Conservation (phyloP, 2,329 filamentous ascomycete genomes). For the Ascochyta fabae region DNA sequence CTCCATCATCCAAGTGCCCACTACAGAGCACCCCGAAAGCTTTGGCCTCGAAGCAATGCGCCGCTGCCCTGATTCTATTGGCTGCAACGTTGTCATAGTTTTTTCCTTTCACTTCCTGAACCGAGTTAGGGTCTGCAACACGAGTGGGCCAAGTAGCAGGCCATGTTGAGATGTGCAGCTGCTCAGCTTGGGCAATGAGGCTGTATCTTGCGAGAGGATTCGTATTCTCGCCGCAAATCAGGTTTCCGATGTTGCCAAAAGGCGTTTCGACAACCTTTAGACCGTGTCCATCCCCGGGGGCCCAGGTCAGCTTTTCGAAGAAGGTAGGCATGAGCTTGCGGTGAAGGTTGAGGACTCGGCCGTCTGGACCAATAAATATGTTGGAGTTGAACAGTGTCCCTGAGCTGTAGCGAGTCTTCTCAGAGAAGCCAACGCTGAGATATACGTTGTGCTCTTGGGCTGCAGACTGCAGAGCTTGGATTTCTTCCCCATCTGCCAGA, state of each 20-base stretch:
- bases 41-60: slow-evolving; percentile 66
- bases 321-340: slow-evolving; percentile 64
- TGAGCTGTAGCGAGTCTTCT: slow-evolving; percentile 53
- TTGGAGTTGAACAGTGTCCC: slow-evolving; percentile 62
- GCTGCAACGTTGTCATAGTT: slow-evolving; percentile 63
- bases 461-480: slow-evolving; percentile 39
- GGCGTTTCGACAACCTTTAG: slow-evolving; percentile 55
- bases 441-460: slow-evolving; percentile 50
- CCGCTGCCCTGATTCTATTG: slow-evolving; percentile 60
- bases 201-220: slow-evolving; percentile 62
- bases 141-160: slow-evolving; percentile 62
- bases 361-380: slow-evolving; percentile 54
- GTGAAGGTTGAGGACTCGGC: slow-evolving; percentile 59
- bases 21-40: slow-evolving; percentile 62
- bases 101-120: slow-evolving; percentile 15
- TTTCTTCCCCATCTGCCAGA: slow-evolving; percentile 56
- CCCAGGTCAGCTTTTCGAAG: slow-evolving; percentile 64
- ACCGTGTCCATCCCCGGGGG: slow-evolving; percentile 59
- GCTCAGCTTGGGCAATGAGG: slow-evolving; percentile 62
- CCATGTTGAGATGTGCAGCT: slow-evolving; percentile 63
- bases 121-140: slow-evolving; percentile 5
- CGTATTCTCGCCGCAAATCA: slow-evolving; percentile 66
- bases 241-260: slow-evolving; percentile 56
- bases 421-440: slow-evolving; percentile 60
- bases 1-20: slow-evolving; percentile 51